Conservation (phyloP, 129 eudicot species). For the Flaveria sonorensis region DNA sequence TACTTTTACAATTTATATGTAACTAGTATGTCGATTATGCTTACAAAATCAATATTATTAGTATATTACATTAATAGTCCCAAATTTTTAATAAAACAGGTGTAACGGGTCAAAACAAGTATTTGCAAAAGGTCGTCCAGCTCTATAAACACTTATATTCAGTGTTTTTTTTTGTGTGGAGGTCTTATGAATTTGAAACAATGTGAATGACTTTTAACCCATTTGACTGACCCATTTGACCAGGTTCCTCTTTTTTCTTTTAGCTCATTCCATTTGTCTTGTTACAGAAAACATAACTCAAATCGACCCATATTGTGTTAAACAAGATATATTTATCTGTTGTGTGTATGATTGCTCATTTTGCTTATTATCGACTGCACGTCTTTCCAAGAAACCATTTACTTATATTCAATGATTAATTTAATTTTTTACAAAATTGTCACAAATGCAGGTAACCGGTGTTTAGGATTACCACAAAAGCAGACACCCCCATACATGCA, state of each 20-base stretch:
- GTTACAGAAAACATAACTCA: background rate
- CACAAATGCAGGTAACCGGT: slow-evolving; percentile 59
- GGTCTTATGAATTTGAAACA: background rate
- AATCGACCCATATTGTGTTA: background rate
- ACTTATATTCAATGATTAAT: background rate
- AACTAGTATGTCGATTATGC: background rate
- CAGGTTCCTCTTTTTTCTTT: background rate
- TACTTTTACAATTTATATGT: background rate
- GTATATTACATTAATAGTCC: background rate
- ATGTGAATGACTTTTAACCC: background rate
- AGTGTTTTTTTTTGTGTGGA: background rate
- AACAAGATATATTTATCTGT: background rate
- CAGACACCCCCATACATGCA: slow-evolving; percentile 61
- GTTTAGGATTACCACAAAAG: slow-evolving; percentile 48
- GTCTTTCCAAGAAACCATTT: background rate
- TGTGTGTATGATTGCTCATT: background rate
- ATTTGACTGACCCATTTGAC: no score
- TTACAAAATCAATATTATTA: background rate
- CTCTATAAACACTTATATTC: background rate
- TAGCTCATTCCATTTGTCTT: background rate
- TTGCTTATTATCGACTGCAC: background rate
- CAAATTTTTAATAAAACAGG: background rate
- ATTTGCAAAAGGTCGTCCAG: background rate
- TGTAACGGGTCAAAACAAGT: background rate
- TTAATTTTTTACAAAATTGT: background rate